A percentile compares a stretch with the other conserved stretches of the same genome.
These are phyloP conservation scores for Fusarium brachygibbosum DNA, from an alignment of 2,329 filamentous ascomycete species.

Conservation along the genomic window DNA sequence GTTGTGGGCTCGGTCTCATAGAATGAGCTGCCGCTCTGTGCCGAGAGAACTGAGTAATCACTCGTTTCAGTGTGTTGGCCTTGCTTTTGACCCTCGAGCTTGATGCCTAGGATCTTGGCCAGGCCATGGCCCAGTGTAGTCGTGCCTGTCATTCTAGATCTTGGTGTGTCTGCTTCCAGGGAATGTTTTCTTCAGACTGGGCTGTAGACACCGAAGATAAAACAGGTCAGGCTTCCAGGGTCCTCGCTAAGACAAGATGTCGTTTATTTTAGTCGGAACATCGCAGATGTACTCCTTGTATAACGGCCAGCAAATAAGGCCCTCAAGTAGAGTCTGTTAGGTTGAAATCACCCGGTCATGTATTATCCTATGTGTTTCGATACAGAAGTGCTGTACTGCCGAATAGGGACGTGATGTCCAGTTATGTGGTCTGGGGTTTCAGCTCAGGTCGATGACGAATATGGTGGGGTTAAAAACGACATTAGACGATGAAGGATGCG, in stretches of 20 bases:
- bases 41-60: conserved; percentile 84
- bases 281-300: not conserved
- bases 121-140: conserved; percentile 75
- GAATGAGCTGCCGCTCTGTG: conserved; percentile 80
- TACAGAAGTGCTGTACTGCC: conserved; percentile 21
- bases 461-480: conserved; percentile 47
- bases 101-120: conserved; percentile 86
- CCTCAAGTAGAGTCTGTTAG: not conserved
- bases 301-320: not conserved
- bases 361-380: conserved; percentile 15
- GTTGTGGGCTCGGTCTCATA: conserved; percentile 85
- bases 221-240: not conserved
- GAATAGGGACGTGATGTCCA: not conserved
- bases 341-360: conserved; percentile 22
- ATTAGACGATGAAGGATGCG: conserved; percentile 19
- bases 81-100: conserved; percentile 71
- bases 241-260: not conserved
- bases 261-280: not conserved
- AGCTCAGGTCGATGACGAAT: conserved; percentile 47
- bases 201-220: not conserved
- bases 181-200: not conserved
- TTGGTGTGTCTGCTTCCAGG: not conserved
- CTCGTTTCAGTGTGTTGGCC: conserved; percentile 71
- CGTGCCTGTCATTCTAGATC: conserved; percentile 36
- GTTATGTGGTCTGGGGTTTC: conserved; percentile 34